Conservation (phyloP, 2,329 filamentous ascomycete genomes). For the Pseudogymnoascus sp. region DNA sequence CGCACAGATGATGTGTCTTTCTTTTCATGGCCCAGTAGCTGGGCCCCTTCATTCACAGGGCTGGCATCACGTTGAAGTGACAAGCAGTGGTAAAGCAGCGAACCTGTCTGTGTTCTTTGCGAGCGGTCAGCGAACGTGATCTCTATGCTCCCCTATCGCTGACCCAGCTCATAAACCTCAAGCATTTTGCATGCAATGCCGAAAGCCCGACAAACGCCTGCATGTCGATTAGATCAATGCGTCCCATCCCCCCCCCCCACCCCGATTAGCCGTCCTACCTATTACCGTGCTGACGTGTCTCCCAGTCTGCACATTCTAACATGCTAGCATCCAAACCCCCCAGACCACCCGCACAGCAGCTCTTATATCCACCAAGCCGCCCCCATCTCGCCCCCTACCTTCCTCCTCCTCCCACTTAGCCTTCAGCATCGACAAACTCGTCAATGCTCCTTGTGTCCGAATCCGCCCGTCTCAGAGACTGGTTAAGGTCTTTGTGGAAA, state of each 20-base stretch:
- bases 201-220: slow-evolving; percentile 6
- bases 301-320: background rate
- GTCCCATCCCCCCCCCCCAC: background rate
- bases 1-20: slow-evolving; percentile 5
- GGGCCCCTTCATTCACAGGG: background rate
- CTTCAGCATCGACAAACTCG: slow-evolving; percentile 28
- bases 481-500: slow-evolving; percentile 47
- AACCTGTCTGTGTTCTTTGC: slow-evolving; percentile 7
- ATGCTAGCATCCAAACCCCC: background rate
- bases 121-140: background rate
- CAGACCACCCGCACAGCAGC: background rate
- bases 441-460: slow-evolving; percentile 18
- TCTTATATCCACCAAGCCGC: background rate
- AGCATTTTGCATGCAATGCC: slow-evolving; percentile 7
- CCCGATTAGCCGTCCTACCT: background rate
- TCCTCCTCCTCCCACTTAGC: slow-evolving; percentile 13
- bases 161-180: background rate
- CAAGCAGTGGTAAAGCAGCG: slow-evolving; percentile 5
- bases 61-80: slow-evolving; percentile 8
- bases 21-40: background rate
- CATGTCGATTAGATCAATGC: slow-evolving; percentile 5
- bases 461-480: slow-evolving; percentile 33
- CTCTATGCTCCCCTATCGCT: background rate
- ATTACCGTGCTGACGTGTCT: slow-evolving; percentile 4
- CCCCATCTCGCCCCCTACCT: background rate